Base-by-base conservation (phyloP, 2,329 filamentous ascomycete genomes). In the Cladorrhinum sp. region DNA sequence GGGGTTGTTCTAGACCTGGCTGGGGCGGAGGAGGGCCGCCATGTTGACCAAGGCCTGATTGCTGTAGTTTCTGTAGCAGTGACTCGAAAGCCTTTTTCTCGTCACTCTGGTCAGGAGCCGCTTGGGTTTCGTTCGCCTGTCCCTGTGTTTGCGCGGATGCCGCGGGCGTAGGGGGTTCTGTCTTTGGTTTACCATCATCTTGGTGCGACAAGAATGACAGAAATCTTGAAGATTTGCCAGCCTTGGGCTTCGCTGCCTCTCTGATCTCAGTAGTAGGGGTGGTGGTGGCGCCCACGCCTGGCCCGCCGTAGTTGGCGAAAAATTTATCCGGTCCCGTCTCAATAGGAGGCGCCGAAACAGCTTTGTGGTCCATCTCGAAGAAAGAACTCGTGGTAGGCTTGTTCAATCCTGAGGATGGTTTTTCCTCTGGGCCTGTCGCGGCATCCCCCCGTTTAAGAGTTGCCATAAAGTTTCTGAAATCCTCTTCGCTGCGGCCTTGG, bases 391-490 rank as follows among this genome's bases (percentile, higher is more conserved):
- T 60, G 50, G 74, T 69, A 18, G 76, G 60, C 49, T 63, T 65
- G 18, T 67, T 68, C 3, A 72, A 64, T n/a, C 77, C 74, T 36
- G 69, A 62, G 13, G 68, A 61, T 4, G 75, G 68, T 59, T 76
- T 75, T 58, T 76, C 71, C 66, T 80, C 72, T 52, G 76, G 13
- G 52, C 71, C 72, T 38, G 66, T 65, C 62, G 69, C 73, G 61
- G 72, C 76, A 68, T 81, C 85, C 63, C 85, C 82, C 41, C 86
- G 87, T 74, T 90, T 93, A 92, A 96, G 96, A 65, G 83, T 84
- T 68, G 96, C 91, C 81, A 96, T 96, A 86, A 93, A 97, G 67
- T 91, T 91, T 76, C 96, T 89, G 74, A 97, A 96, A 66, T 97
- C 93, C 70, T 96, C 92, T 69, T 91, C 88, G 0, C 92, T 96